These are phyloP conservation scores for Malus hybrid DNA, from an alignment of 331 rosid genomes.

Conservation along the genomic window DNA sequence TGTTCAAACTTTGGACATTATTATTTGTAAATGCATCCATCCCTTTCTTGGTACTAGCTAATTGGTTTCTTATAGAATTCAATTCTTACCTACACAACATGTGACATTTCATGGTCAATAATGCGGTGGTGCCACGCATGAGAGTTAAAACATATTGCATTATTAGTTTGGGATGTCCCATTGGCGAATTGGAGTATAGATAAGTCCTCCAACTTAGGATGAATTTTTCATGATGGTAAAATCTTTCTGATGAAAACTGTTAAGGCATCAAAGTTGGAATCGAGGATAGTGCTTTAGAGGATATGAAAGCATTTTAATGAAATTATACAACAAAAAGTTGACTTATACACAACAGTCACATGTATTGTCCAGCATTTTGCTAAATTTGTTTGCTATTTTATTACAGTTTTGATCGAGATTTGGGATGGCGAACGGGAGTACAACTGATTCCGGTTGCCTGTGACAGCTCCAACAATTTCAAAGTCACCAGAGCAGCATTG, in stretches of 20 bases:
- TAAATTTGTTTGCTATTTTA: background rate
- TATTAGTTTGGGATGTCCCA: no score
- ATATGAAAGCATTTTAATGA: no score
- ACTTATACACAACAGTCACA: background rate
- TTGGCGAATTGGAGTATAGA: no score
- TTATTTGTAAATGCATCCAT: background rate
- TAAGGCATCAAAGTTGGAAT: background rate
- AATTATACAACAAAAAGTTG: background rate
- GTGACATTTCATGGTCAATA: background rate
- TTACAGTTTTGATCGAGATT: slow-evolving; percentile 81
- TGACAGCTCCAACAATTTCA: slow-evolving; percentile 61
- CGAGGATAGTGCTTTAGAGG: background rate
- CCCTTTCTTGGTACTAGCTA: background rate
- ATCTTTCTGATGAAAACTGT: background rate
- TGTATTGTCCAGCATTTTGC: background rate
- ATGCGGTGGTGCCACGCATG: background rate
- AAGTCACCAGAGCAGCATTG: slow-evolving; percentile 53
- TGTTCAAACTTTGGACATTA: background rate
- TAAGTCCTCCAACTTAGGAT: background rate
- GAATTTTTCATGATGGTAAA: background rate
- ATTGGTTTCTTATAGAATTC: background rate
- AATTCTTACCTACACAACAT: background rate
- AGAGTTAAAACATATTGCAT: background rate
- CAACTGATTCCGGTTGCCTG: slow-evolving; percentile 61
- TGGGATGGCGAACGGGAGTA: slow-evolving; percentile 86